A percentile compares a stretch with the other conserved stretches of the same genome.
Evolutionary conservation across 805 yeast species (phyloP).

Genomic region (Millerozyma miso): DNA sequence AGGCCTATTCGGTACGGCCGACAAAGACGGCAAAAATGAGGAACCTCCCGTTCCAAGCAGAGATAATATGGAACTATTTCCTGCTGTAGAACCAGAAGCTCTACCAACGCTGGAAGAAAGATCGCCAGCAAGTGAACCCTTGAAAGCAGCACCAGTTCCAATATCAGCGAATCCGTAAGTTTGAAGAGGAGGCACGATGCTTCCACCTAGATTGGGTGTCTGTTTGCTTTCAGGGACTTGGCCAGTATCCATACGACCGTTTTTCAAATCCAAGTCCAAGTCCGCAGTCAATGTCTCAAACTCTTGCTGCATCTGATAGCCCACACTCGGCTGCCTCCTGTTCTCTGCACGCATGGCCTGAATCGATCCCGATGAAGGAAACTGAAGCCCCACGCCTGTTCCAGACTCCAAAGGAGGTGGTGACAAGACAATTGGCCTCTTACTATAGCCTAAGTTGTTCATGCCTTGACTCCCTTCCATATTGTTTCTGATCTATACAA

Average conservation of each 20-base stretch:
- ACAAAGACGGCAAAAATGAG: conserved; percentile 22
- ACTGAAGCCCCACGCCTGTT: background rate
- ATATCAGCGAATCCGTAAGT: conserved; percentile 9
- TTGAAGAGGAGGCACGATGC: conserved; percentile 13
- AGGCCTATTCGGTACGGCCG: conserved; percentile 35
- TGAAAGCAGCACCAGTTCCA: conserved; percentile 6
- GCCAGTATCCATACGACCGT: conserved; percentile 7
- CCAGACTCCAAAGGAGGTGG: conserved; percentile 34
- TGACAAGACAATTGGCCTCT: conserved; percentile 38
- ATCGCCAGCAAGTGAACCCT: conserved; percentile 15
- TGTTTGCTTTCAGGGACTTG: conserved; percentile 3
- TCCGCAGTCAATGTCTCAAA: conserved; percentile 44
- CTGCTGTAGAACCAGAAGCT: conserved; percentile 7
- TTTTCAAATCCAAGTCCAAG: conserved; percentile 40
- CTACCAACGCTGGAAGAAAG: conserved; percentile 15
- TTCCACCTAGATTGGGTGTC: conserved; percentile 1
- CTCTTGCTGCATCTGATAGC: conserved; percentile 44
- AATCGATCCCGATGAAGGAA: background rate
- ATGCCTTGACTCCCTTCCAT: conserved; percentile 2
- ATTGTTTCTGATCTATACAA: background rate
- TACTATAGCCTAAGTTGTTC: conserved; percentile 17
- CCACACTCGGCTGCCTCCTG: conserved; percentile 41
- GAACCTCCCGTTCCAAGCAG: conserved; percentile 16
- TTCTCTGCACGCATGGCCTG: conserved; percentile 1
- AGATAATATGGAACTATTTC: conserved; percentile 20